Conservation (phyloP, 2,329 filamentous ascomycete genomes). For the Aureobasidium vineae region DNA sequence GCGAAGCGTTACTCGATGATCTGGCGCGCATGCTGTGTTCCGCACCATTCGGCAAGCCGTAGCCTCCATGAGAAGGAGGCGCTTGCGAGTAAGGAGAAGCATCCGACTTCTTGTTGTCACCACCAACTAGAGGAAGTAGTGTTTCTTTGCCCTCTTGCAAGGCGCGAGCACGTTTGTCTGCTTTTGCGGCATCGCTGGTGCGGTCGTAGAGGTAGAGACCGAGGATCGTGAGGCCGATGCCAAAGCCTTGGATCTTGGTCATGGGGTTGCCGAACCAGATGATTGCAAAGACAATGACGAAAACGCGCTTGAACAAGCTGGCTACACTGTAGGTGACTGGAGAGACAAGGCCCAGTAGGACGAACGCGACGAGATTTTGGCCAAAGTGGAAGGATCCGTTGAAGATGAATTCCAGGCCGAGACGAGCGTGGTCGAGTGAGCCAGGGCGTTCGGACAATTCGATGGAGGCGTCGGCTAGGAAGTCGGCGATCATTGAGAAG, state of each 20-base stretch:
- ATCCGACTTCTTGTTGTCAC: conserved; percentile 37
- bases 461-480: conserved; percentile 77
- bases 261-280: conserved; percentile 94
- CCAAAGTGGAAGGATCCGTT: conserved; percentile 96
- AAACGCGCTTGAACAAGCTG: conserved; percentile 93
- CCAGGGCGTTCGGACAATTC: conserved; percentile 74
- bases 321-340: conserved; percentile 97
- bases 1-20: conserved; percentile 26
- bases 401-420: conserved; percentile 84
- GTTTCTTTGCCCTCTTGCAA: conserved; percentile 61
- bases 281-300: conserved; percentile 92
- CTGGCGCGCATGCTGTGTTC: conserved; percentile 31
- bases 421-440: conserved; percentile 61
- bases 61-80: conserved; percentile 1
- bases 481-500: conserved; percentile 70
- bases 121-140: conserved; percentile 60
- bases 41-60: conserved; percentile 31
- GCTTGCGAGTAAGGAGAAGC: conserved; percentile 34
- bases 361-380: conserved; percentile 93
- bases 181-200: conserved; percentile 82
- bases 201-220: conserved; percentile 96
- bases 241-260: conserved; percentile 75
- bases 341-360: conserved; percentile 87
- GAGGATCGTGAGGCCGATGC: conserved; percentile 84
- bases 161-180: conserved; percentile 70